Conservation (phyloP, 257 asterid species). For the Solanum medicagineum region DNA sequence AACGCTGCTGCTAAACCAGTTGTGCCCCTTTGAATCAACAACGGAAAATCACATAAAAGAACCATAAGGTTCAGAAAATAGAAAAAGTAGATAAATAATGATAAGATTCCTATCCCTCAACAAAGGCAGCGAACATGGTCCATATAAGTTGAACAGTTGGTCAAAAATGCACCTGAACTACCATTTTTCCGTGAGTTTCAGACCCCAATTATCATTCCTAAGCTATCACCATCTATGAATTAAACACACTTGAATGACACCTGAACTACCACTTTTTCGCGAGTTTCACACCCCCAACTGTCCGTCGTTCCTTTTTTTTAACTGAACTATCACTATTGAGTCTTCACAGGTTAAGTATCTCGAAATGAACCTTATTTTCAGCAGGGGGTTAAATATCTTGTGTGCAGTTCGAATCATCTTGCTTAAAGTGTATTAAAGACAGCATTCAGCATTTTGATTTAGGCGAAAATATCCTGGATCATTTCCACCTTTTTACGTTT, state of each 20-base stretch:
- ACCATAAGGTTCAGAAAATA: not conserved
- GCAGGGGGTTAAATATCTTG: not conserved
- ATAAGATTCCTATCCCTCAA: not conserved
- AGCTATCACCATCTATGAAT: not conserved
- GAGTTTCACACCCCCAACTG: not conserved
- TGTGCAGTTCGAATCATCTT: not conserved
- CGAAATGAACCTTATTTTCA: not conserved
- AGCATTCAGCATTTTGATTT: not conserved
- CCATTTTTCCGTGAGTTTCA: not conserved
- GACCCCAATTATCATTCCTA: not conserved
- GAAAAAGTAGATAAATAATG: not conserved
- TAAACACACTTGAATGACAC: not conserved
- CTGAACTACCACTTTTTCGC: too few species aligned
- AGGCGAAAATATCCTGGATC: not conserved
- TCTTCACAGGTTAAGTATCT: not conserved
- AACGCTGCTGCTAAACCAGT: constrained; percentile 61
- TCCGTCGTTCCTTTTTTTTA: not conserved
- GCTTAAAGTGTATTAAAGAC: not conserved
- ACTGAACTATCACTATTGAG: not conserved
- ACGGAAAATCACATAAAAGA: not conserved
- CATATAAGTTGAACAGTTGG: not conserved
- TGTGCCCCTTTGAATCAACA: constrained; percentile 28
- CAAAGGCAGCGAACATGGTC: not conserved
- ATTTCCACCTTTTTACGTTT: not conserved
- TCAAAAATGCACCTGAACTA: not conserved